Conservation (phyloP, 805 yeast genomes). For the Wickerhamomyces xylosicus region DNA sequence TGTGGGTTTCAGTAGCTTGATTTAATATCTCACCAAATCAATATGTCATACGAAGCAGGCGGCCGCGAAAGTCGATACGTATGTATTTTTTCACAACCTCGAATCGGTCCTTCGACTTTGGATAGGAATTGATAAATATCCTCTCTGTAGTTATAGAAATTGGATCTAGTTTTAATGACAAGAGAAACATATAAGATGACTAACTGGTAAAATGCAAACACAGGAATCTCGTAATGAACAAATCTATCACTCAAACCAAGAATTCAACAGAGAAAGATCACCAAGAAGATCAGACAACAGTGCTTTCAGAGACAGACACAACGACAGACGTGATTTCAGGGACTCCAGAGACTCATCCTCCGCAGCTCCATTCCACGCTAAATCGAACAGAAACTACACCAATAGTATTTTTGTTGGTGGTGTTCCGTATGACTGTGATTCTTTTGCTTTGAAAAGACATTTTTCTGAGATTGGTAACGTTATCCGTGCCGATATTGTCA, state of each 20-base stretch:
- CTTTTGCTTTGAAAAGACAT: slow-evolving; percentile 47
- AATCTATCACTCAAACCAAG: slow-evolving; percentile 8
- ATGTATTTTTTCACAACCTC: no score
- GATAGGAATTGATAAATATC: no score
- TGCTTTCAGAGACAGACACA: slow-evolving; percentile 22
- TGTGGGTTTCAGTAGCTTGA: no score
- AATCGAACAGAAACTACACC: slow-evolving; percentile 46
- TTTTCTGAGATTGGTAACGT: slow-evolving; percentile 57
- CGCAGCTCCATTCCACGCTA: slow-evolving; percentile 19
- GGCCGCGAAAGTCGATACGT: background rate
- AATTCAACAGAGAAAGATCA: slow-evolving; percentile 13
- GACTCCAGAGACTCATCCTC: slow-evolving; percentile 20
- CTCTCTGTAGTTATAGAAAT: no score
- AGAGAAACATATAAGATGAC: no score
- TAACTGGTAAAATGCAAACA: no score
- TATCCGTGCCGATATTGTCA: slow-evolving; percentile 74
- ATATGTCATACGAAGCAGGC: background rate
- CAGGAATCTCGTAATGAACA: background rate
- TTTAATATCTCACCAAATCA: background rate
- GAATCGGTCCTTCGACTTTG: no score
- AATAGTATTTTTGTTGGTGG: slow-evolving; percentile 69
- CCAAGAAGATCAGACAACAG: slow-evolving; percentile 2
- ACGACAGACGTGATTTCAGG: slow-evolving; percentile 12
- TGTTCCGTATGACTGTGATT: slow-evolving; percentile 53
- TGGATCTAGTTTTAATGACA: no score